These are phyloP conservation scores for Anthostomella pinea DNA, from an alignment of 2,329 filamentous ascomycete genomes.

Conservation along the genomic window DNA sequence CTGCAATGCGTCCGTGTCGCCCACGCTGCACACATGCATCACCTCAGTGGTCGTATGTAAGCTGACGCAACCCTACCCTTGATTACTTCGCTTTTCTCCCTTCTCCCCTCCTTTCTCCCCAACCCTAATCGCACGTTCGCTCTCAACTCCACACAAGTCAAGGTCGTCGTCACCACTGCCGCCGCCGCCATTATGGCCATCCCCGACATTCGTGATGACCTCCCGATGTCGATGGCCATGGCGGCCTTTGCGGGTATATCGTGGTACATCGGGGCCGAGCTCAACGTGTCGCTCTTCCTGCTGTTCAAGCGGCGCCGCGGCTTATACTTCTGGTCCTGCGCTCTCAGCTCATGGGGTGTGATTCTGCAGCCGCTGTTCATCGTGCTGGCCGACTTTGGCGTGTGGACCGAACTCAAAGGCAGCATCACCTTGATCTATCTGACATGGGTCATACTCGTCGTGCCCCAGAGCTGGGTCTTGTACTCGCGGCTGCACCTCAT, in stretches of 20 bases:
- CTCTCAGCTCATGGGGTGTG: conserved; percentile 29
- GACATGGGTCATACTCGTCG: conserved; percentile 32
- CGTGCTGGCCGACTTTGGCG: conserved; percentile 29
- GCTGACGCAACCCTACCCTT: too few species aligned
- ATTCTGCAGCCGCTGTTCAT: conserved; percentile 31
- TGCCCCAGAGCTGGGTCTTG: conserved; percentile 31
- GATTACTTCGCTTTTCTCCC: too few species aligned
- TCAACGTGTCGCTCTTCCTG: conserved; percentile 29
- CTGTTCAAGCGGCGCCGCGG: conserved; percentile 32
- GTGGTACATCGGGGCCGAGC: conserved; percentile 33
- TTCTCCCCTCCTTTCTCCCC: too few species aligned
- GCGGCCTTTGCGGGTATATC: conserved; percentile 36
- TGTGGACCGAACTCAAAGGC: conserved; percentile 24
- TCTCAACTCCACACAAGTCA: too few species aligned
- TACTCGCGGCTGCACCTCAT: conserved; percentile 33
- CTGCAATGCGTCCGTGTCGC: too few species aligned
- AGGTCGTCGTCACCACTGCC: too few species aligned
- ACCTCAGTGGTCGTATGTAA: too few species aligned
- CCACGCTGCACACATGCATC: too few species aligned
- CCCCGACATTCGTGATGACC: conserved; percentile 6
- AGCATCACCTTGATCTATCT: conserved; percentile 31
- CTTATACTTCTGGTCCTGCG: conserved; percentile 33
- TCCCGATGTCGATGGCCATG: conserved; percentile 31
- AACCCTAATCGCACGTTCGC: too few species aligned
- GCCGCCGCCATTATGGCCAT: background rate